Conservation (phyloP, 176 grass and related monocot species). For the Oryza longistaminata region DNA sequence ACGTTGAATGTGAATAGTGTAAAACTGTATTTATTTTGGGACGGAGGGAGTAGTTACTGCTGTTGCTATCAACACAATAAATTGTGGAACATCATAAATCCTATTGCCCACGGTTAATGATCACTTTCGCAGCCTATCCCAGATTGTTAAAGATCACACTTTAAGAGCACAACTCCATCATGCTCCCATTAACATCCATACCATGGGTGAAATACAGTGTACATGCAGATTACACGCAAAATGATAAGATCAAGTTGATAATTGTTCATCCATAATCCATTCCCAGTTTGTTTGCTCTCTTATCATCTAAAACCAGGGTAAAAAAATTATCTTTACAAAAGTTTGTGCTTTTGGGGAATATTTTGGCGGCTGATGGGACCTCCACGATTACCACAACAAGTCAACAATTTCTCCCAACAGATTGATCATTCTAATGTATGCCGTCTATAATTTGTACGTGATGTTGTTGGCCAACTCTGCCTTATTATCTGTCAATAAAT, state of each 20-base stretch:
- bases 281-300: neutral
- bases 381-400: neutral
- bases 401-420: conserved; percentile 8
- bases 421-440: neutral
- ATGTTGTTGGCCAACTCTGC: conserved; percentile 28
- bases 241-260: neutral
- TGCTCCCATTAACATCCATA: neutral
- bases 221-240: neutral
- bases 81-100: neutral
- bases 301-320: neutral
- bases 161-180: neutral
- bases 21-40: no score
- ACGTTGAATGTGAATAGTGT: no score
- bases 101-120: neutral
- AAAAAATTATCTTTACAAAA: neutral
- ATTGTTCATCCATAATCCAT: neutral
- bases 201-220: neutral
- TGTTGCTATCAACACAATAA: neutral
- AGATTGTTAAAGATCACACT: neutral
- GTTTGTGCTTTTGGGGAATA: neutral
- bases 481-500: neutral
- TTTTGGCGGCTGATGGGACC: neutral
- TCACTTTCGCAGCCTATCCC: neutral
- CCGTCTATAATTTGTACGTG: conserved; percentile 16
- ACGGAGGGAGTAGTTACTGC: no score